Conservation (phyloP, 352 stramenopile genomes). For the Pythium aphanidermatum region DNA sequence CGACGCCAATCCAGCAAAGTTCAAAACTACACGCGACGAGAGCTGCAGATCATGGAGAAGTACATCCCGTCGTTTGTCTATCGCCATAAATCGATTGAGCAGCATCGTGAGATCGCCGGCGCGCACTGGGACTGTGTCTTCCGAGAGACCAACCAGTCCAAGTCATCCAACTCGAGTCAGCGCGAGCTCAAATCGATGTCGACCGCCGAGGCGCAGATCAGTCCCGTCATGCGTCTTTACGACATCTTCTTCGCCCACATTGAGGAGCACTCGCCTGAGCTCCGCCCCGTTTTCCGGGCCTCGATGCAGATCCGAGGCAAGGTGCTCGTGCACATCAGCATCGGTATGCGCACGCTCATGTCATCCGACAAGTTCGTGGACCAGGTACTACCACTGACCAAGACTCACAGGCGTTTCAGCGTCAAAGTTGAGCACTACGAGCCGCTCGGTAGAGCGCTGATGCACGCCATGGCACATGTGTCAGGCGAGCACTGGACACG, state of each 20-base stretch:
- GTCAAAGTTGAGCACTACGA: slow-evolving; percentile 89
- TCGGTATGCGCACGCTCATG: slow-evolving; percentile 35
- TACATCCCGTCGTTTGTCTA: slow-evolving; percentile 39
- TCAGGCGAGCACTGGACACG: slow-evolving; percentile 30
- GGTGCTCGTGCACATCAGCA: slow-evolving; percentile 85
- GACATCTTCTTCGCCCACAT: slow-evolving; percentile 41
- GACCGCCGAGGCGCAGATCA: no score
- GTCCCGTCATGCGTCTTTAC: no score
- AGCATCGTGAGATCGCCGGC: slow-evolving; percentile 25
- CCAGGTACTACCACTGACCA: slow-evolving; percentile 55
- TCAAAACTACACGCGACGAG: slow-evolving; percentile 7
- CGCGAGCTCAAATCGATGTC: background rate
- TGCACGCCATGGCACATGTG: slow-evolving; percentile 63
- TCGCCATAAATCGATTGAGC: slow-evolving; percentile 33
- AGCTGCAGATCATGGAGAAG: slow-evolving; percentile 31
- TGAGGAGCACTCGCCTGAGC: slow-evolving; percentile 29
- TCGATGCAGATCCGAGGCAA: slow-evolving; percentile 74
- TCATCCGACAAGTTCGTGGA: slow-evolving; percentile 42
- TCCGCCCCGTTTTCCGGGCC: slow-evolving; percentile 36
- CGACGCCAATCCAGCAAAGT: background rate
- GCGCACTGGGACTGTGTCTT: slow-evolving; percentile 39
- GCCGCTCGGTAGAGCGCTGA: slow-evolving; percentile 76
- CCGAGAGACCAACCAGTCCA: slow-evolving; percentile 3
- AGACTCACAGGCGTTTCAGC: slow-evolving; percentile 69
- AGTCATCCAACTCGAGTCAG: background rate